Conservation (phyloP, 768 basidiomycete genomes). For the Infundibulicybe gibba region DNA sequence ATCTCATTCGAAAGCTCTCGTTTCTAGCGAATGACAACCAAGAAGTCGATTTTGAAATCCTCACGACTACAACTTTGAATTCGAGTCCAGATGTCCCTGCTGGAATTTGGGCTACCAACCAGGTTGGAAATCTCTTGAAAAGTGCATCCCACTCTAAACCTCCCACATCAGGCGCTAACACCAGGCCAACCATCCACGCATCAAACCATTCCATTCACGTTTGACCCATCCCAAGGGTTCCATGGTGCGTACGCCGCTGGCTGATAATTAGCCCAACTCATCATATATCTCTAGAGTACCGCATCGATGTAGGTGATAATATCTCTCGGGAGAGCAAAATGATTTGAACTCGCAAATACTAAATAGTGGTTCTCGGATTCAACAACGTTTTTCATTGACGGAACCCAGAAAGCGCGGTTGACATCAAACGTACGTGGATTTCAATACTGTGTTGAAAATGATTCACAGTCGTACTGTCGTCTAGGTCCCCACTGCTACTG, state of each 20-base stretch:
- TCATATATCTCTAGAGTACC: constrained; percentile 20
- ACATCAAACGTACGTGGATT: constrained; percentile 22
- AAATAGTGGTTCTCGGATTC: constrained; percentile 24
- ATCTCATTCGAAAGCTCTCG: neutral
- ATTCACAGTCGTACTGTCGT: neutral
- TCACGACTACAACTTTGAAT: constrained; percentile 27
- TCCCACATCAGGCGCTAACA: constrained; percentile 13
- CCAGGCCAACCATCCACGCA: constrained; percentile 13
- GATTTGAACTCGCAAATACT: neutral
- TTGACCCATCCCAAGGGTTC: constrained; percentile 27
- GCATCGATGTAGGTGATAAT: constrained; percentile 24
- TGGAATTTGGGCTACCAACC: constrained; percentile 34
- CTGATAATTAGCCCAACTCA: neutral
- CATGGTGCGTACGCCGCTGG: constrained; percentile 20
- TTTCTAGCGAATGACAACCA: constrained; percentile 23
- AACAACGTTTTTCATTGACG: constrained; percentile 31
- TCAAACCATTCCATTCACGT: constrained; percentile 22
- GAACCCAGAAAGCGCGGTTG: constrained; percentile 22
- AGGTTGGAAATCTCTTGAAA: constrained; percentile 12
- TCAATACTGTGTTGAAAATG: neutral
- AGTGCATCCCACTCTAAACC: neutral
- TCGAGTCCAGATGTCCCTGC: constrained; percentile 21
- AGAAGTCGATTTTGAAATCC: constrained; percentile 30
- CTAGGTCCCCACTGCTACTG: constrained; percentile 25
- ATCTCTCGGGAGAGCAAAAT: neutral